phyloP scores from a whole-genome alignment of 2,329 filamentous ascomycete species.

The Xylariaceae sp. region DNA sequence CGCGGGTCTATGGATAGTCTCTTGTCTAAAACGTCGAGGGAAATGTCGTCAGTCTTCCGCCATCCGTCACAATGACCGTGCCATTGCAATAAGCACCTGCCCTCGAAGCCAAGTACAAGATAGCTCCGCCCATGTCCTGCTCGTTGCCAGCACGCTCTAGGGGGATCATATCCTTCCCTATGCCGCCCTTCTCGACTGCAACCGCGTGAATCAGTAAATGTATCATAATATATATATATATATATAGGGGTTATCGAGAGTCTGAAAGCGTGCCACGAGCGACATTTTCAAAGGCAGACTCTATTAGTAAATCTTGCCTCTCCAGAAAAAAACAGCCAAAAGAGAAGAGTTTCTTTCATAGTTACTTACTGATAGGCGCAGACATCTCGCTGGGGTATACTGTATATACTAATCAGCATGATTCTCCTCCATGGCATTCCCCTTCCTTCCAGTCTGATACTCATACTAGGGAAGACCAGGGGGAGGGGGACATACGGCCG shows the following conservation, averaged over 20 bases:
- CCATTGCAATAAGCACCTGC: constrained; percentile 71
- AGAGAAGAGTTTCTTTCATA: too few relatives aligned
- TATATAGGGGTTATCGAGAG: neutral
- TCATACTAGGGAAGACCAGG: neutral
- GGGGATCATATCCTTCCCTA: constrained; percentile 52
- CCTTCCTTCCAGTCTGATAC: neutral
- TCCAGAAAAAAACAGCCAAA: too few relatives aligned
- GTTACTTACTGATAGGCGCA: constrained; percentile 40
- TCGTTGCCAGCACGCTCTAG: constrained; percentile 62
- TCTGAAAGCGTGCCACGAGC: neutral
- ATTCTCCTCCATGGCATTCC: neutral
- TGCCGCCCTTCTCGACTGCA: constrained; percentile 41
- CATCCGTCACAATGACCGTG: constrained; percentile 63
- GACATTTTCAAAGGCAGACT: neutral
- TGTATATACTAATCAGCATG: constrained; percentile 31
- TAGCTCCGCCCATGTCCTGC: constrained; percentile 65
- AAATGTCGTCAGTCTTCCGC: constrained; percentile 60
- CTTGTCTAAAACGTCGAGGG: constrained; percentile 54
- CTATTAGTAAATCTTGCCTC: too few relatives aligned
- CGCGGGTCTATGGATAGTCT: too few relatives aligned
- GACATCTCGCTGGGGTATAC: constrained; percentile 67
- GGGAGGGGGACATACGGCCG: constrained; percentile 45
- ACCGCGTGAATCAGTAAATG: neutral
- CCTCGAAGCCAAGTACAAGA: constrained; percentile 66
- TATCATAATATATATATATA: neutral